Conservation (phyloP, 768 basidiomycete genomes). For the Pulveroboletus sp. region DNA sequence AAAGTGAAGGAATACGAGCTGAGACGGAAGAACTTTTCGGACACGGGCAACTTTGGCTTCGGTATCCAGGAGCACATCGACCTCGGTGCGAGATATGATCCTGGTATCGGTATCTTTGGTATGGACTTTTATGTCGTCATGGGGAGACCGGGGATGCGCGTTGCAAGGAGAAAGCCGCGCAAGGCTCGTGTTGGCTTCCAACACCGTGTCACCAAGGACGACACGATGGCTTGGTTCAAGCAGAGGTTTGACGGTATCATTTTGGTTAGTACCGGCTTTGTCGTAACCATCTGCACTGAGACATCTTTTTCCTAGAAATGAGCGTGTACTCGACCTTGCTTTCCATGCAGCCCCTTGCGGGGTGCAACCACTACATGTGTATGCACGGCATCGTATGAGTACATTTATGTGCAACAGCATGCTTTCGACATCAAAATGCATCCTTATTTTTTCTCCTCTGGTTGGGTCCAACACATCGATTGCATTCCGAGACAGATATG, state of each 20-base stretch:
- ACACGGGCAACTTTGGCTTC: conserved; percentile 99
- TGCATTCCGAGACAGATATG: neutral
- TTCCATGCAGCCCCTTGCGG: neutral
- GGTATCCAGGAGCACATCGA: conserved; percentile 99
- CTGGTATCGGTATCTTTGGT: conserved; percentile 97
- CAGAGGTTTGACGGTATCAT: conserved; percentile 98
- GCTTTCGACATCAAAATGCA: conserved; percentile 22
- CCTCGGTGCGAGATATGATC: conserved; percentile 97
- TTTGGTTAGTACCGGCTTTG: conserved; percentile 50
- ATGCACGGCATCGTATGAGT: conserved; percentile 25
- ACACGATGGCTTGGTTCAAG: conserved; percentile 99
- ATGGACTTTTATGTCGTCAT: conserved; percentile 99
- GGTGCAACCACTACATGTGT: conserved; percentile 7
- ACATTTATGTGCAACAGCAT: conserved; percentile 23
- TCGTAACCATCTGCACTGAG: neutral
- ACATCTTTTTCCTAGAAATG: conserved; percentile 18
- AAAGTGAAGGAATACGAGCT: conserved; percentile 99
- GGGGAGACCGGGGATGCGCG: conserved; percentile 91
- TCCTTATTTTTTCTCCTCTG: neutral
- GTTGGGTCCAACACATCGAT: neutral
- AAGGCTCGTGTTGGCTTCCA: conserved; percentile 80
- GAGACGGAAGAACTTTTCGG: conserved; percentile 94
- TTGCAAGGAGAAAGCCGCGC: conserved; percentile 86
- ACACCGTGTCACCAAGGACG: conserved; percentile 93
- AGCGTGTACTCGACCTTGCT: conserved; percentile 9